These are phyloP conservation scores for Rhododendron molle DNA, from an alignment of 148 eudicot genomes.

Conservation along the genomic window DNA sequence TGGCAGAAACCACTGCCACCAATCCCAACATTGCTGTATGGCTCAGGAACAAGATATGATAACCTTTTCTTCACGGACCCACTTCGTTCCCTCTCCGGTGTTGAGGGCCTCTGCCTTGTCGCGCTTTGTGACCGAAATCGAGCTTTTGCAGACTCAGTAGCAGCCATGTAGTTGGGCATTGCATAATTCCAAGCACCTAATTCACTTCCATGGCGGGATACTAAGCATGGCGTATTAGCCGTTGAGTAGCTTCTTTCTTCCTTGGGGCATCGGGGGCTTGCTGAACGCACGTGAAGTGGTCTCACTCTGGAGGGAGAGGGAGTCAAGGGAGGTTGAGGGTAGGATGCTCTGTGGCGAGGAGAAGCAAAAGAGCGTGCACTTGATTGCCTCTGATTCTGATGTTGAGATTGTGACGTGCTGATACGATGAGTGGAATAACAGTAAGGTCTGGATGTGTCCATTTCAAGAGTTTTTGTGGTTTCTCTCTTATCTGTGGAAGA, in stretches of 20 bases:
- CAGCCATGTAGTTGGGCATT: constrained; percentile 74
- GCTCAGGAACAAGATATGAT: constrained; percentile 52
- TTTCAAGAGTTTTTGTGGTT: constrained; percentile 39
- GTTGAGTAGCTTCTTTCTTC: constrained; percentile 50
- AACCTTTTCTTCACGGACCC: constrained; percentile 60
- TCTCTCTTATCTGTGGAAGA: constrained; percentile 45
- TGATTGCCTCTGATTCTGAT: constrained; percentile 17
- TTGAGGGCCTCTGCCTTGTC: constrained; percentile 59
- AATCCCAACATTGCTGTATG: constrained; percentile 20
- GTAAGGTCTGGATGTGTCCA: constrained; percentile 37
- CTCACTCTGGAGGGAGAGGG: constrained; percentile 41
- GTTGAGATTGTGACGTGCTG: not conserved
- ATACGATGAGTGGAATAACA: constrained; percentile 14
- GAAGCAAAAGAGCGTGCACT: constrained; percentile 22
- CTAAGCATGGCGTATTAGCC: constrained; percentile 58
- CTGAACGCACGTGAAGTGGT: constrained; percentile 43
- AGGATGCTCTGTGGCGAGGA: constrained; percentile 18
- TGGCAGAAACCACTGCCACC: constrained; percentile 32
- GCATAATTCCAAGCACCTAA: not conserved
- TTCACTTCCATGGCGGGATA: constrained; percentile 19
- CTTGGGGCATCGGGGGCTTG: constrained; percentile 49
- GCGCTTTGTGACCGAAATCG: constrained; percentile 58
- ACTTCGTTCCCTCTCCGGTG: constrained; percentile 59
- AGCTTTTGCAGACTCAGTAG: constrained; percentile 84
- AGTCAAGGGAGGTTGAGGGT: constrained; percentile 28